Evolutionary conservation across 129 eudicot genomes (phyloP).

Genomic region (Logfia minima): DNA sequence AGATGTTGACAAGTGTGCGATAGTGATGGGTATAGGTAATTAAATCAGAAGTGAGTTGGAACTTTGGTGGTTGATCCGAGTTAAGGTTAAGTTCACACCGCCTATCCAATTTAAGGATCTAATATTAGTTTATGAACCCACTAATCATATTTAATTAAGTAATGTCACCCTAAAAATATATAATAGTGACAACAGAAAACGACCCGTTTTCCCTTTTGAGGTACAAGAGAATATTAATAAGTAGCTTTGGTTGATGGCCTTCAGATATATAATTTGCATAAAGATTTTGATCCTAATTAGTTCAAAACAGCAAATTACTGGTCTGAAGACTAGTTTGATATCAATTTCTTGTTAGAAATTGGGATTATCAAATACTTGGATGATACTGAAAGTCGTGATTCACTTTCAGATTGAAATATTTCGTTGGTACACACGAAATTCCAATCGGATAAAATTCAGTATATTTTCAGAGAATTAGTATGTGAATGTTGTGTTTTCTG

Average conservation of each 20-base stretch:
- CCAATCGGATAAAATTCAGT: too few relatives aligned
- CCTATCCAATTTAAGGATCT: constrained; percentile 30
- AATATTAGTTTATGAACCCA: constrained; percentile 33
- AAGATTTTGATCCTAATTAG: neutral
- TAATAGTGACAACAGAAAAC: constrained; percentile 22
- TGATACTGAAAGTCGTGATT: too few relatives aligned
- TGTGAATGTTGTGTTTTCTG: too few relatives aligned
- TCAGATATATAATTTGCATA: neutral
- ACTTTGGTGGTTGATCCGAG: constrained; percentile 30
- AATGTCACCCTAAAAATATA: constrained; percentile 22
- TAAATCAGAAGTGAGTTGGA: constrained; percentile 27
- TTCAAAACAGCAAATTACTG: neutral
- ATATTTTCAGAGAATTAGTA: too few relatives aligned
- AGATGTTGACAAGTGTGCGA: constrained; percentile 29
- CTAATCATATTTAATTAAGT: constrained; percentile 28
- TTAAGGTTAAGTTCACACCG: constrained; percentile 27
- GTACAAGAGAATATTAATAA: constrained; percentile 1
- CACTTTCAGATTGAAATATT: too few relatives aligned
- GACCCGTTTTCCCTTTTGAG: constrained; percentile 23
- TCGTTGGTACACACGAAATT: too few relatives aligned
- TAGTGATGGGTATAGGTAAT: constrained; percentile 2
- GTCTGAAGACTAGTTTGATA: neutral
- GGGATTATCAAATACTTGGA: too few relatives aligned
- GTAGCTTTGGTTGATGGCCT: neutral
- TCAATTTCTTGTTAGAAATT: too few relatives aligned